Conservation (phyloP, 345 rosid genomes). For the Citrus sp. region DNA sequence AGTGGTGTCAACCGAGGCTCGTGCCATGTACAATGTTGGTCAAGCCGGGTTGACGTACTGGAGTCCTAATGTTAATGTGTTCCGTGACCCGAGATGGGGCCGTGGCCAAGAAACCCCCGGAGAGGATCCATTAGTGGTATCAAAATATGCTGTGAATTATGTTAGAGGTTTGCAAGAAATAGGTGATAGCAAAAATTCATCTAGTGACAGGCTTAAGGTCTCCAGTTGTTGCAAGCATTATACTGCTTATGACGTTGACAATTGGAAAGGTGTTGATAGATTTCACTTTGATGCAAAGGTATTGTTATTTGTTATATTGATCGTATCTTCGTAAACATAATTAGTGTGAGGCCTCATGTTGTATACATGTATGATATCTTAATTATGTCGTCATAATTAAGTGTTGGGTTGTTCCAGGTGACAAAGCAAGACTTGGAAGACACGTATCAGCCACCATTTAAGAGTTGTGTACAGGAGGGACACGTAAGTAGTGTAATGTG, state of each 20-base stretch:
- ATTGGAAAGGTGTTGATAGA: constrained; percentile 34
- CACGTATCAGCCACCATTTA: constrained; percentile 46
- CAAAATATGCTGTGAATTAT: constrained; percentile 41
- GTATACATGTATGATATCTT: background rate
- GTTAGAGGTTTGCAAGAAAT: constrained; percentile 49
- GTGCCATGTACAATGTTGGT: constrained; percentile 46
- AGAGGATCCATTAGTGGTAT: constrained; percentile 46
- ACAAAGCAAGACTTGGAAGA: constrained; percentile 44
- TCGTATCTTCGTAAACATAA: too few relatives aligned
- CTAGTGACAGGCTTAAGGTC: constrained; percentile 29
- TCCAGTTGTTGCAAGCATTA: constrained; percentile 47
- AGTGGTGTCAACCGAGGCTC: constrained; percentile 44
- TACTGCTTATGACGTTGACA: constrained; percentile 46
- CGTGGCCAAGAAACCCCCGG: constrained; percentile 55
- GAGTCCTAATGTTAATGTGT: constrained; percentile 61
- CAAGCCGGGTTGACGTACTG: constrained; percentile 42
- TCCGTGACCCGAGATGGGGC: constrained; percentile 54
- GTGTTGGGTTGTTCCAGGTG: constrained; percentile 24
- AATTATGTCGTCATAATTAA: too few relatives aligned
- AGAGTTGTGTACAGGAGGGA: constrained; percentile 38
- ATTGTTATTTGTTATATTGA: background rate
- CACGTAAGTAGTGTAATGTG: constrained; percentile 43
- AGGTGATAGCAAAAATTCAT: constrained; percentile 7
- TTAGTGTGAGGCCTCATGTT: background rate
- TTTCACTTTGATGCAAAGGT: constrained; percentile 42